phyloP scores from a whole-genome alignment of 768 basidiomycete species.

The Nevesoporus exiguus region DNA sequence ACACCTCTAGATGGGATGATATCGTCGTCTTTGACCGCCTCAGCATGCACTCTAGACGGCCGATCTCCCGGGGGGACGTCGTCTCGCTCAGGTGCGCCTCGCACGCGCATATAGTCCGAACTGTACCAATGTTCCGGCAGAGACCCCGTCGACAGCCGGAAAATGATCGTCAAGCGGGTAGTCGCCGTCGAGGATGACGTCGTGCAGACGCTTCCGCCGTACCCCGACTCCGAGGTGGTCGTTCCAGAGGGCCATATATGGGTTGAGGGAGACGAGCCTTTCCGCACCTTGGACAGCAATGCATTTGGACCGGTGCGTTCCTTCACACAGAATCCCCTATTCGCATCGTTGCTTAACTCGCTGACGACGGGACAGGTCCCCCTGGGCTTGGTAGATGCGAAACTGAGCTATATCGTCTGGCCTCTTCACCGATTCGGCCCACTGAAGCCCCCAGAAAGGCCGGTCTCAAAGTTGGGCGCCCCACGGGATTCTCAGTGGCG shows the following conservation, averaged over 20 bases:
- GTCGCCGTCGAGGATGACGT: conserved; percentile 59
- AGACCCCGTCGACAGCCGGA: conserved; percentile 53
- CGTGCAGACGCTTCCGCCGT: conserved; percentile 67
- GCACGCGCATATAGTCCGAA: neutral
- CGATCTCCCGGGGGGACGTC: conserved; percentile 56
- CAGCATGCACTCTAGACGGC: conserved; percentile 34
- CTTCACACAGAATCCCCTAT: neutral
- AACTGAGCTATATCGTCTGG: conserved; percentile 49
- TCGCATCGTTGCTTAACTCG: neutral
- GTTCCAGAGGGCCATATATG: conserved; percentile 66
- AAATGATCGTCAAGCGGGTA: conserved; percentile 63
- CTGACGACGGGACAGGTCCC: conserved; percentile 34
- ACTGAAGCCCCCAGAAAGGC: conserved; percentile 23
- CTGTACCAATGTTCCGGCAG: conserved; percentile 31
- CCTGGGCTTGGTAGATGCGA: conserved; percentile 48
- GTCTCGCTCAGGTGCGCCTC: conserved; percentile 53
- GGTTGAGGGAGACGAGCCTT: conserved; percentile 53
- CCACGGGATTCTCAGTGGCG: conserved; percentile 26
- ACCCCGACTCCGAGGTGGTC: conserved; percentile 48
- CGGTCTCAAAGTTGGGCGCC: conserved; percentile 14
- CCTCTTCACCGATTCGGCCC: conserved; percentile 47
- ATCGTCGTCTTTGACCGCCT: conserved; percentile 60
- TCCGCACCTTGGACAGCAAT: conserved; percentile 67
- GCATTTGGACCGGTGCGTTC: conserved; percentile 60
- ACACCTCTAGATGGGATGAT: conserved; percentile 58